phyloP scores from a whole-genome alignment of 2,329 filamentous ascomycete species.

The Aspergillus novoparasiticus region DNA sequence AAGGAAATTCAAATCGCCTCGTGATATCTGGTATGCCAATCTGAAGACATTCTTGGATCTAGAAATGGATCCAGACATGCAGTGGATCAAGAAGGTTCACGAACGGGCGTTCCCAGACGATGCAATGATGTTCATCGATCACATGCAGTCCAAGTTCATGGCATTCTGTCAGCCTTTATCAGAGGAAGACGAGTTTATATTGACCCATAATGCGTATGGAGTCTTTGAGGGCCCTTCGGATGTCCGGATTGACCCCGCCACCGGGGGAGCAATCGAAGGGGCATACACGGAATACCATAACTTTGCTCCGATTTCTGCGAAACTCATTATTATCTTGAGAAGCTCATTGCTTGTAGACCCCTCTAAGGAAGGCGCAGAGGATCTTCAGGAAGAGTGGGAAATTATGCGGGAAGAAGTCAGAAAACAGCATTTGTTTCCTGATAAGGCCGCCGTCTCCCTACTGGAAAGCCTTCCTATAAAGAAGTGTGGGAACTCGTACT shows the following conservation, averaged over 20 bases:
- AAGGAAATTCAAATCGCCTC: conserved; percentile 29
- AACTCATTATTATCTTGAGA: not conserved
- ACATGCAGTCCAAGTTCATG: conserved; percentile 31
- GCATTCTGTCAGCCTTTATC: conserved; percentile 31
- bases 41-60: conserved; percentile 34
- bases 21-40: conserved; percentile 41
- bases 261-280: not conserved
- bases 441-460: not conserved
- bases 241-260: not conserved
- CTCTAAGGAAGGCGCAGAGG: not conserved
- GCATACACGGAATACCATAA: not conserved
- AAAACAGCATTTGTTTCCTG: not conserved
- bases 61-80: conserved; percentile 27
- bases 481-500: not conserved
- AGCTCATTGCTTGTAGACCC: not conserved
- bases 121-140: conserved; percentile 31
- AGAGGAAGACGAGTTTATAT: conserved; percentile 33
- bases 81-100: conserved; percentile 30
- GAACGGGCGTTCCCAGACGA: conserved; percentile 32
- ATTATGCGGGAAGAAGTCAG: not conserved
- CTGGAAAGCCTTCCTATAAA: not conserved
- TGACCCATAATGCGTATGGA: conserved; percentile 36
- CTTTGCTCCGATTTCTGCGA: not conserved
- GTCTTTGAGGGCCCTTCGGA: conserved; percentile 33
- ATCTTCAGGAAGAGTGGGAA: not conserved